These are phyloP conservation scores for Penicillium sp. DNA, from an alignment of 2,329 filamentous ascomycete genomes.

Conservation along the genomic window DNA sequence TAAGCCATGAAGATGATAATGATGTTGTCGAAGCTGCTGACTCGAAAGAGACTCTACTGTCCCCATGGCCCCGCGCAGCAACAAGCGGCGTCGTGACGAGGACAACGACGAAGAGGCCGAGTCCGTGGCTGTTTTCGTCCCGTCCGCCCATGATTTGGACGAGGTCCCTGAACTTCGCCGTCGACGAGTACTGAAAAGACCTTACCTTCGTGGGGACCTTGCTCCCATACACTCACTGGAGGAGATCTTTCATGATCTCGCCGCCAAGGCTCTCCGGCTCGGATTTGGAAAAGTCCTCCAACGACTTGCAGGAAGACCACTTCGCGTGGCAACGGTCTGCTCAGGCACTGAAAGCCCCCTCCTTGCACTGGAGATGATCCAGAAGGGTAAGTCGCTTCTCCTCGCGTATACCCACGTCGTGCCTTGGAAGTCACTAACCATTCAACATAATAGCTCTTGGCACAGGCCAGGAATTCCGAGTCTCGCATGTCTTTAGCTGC, in stretches of 20 bases:
- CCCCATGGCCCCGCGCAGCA: no score
- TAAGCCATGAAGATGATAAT: no score
- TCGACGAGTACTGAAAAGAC: neutral
- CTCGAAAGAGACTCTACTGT: no score
- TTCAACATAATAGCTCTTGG: neutral
- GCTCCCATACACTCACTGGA: neutral
- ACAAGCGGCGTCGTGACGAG: no score
- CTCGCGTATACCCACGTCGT: neutral
- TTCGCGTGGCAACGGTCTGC: slow-evolving; percentile 68
- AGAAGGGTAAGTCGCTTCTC: slow-evolving; percentile 40
- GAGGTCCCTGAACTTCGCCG: neutral
- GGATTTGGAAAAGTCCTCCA: slow-evolving; percentile 47
- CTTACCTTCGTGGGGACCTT: slow-evolving; percentile 3
- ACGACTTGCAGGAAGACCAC: slow-evolving; percentile 35
- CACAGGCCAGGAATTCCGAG: slow-evolving; percentile 38
- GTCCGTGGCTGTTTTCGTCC: no score
- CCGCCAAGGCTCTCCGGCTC: slow-evolving; percentile 21
- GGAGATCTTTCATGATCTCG: slow-evolving; percentile 33
- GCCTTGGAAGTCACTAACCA: no score
- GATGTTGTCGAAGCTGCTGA: no score
- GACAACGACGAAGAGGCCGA: no score
- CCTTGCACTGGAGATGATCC: slow-evolving; percentile 60
- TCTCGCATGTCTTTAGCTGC: slow-evolving; percentile 59
- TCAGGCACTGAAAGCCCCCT: slow-evolving; percentile 75
- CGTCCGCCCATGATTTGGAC: no score